phyloP scores from a whole-genome alignment of 1,139 yeast species.

The Scheffersomyces quercinus region DNA sequence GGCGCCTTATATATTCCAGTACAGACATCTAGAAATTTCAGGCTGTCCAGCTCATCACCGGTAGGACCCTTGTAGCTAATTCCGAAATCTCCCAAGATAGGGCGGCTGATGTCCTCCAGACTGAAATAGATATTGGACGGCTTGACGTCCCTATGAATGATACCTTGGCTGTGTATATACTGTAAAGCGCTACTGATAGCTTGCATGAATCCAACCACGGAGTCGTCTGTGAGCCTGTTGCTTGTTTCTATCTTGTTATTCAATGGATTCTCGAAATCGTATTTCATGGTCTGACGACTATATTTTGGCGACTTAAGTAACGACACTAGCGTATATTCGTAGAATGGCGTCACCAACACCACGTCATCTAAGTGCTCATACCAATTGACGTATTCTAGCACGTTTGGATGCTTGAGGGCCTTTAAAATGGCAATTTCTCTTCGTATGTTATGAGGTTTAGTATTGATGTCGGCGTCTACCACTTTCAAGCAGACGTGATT shows the following conservation, averaged over 20 bases:
- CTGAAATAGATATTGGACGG: constrained; percentile 71
- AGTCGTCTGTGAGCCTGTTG: neutral
- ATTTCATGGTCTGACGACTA: constrained; percentile 18
- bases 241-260: constrained; percentile 7
- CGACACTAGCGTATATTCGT: constrained; percentile 27
- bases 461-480: constrained; percentile 38
- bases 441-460: constrained; percentile 41
- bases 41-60: constrained; percentile 44
- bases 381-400: constrained; percentile 25
- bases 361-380: constrained; percentile 33
- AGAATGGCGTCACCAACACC: constrained; percentile 34
- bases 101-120: constrained; percentile 28
- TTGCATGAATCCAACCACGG: constrained; percentile 1
- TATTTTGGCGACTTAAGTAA: constrained; percentile 18
- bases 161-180: constrained; percentile 53
- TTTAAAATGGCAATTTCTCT: constrained; percentile 33
- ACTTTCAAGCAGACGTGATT: constrained; percentile 35
- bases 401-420: constrained; percentile 20
- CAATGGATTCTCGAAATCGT: constrained; percentile 23
- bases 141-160: constrained; percentile 89
- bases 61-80: constrained; percentile 51
- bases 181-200: constrained; percentile 41
- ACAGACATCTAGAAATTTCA: constrained; percentile 69
- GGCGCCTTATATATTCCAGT: constrained; percentile 84
- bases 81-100: constrained; percentile 76